A percentile compares a stretch with the other conserved stretches of the same genome.
These are phyloP conservation scores for Pontederia paniculata DNA, from an alignment of 176 grass and related monocot species.

Conservation along the genomic window DNA sequence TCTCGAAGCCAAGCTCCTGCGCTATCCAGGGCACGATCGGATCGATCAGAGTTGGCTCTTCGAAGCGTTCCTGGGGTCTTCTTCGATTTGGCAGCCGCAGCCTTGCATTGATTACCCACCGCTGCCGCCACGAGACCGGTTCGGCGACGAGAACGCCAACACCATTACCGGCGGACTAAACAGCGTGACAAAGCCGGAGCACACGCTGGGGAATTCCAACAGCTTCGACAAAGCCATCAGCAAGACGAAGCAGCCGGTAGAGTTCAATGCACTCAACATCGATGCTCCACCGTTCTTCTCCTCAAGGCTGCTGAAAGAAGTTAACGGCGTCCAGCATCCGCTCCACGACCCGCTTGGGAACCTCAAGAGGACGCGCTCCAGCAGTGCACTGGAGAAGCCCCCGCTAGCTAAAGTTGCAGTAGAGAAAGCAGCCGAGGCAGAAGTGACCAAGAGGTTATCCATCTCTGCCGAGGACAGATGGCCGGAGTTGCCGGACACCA, in stretches of 20 bases:
- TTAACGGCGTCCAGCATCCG: slow-evolving; percentile 11
- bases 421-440: slow-evolving; percentile 12
- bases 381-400: slow-evolving; percentile 33
- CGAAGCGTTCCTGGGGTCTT: slow-evolving; percentile 55
- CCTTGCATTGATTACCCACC: slow-evolving; percentile 57
- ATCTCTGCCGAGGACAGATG: slow-evolving; percentile 54
- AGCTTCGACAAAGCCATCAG: background rate
- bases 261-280: slow-evolving; percentile 34
- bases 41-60: slow-evolving; percentile 65
- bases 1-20: slow-evolving; percentile 62
- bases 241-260: slow-evolving; percentile 3
- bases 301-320: slow-evolving; percentile 23
- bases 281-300: slow-evolving; percentile 80
- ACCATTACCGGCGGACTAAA: slow-evolving; percentile 13
- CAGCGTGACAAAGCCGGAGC: background rate
- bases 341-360: slow-evolving; percentile 46
- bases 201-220: too few species aligned
- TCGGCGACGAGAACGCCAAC: slow-evolving; percentile 52
- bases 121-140: slow-evolving; percentile 17
- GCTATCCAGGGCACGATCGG: slow-evolving; percentile 17
- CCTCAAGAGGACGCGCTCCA: slow-evolving; percentile 80
- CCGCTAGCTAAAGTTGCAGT: background rate
- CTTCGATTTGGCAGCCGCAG: slow-evolving; percentile 93
- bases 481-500: slow-evolving; percentile 78
- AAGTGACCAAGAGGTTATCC: slow-evolving; percentile 35